Conservation (phyloP, 371 early-diverging fungal genomes). For the Mortierella sp. region DNA sequence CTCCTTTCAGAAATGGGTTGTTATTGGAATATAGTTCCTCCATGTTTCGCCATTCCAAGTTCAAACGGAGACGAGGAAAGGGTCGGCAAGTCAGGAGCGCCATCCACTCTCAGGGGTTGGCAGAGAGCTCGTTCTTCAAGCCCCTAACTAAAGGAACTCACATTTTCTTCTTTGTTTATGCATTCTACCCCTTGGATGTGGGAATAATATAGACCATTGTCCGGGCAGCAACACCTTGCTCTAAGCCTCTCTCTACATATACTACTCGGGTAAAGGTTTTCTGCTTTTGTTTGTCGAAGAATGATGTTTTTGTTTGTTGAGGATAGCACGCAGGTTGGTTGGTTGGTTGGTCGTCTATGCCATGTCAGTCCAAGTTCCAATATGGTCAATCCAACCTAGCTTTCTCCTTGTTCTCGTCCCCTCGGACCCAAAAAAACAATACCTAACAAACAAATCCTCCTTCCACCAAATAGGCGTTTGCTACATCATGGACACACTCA, state of each 20-base stretch:
- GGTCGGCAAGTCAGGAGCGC: not conserved
- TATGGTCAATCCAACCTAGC: not conserved
- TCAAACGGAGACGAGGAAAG: not conserved
- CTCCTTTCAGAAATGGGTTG: not conserved
- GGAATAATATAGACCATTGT: conserved; percentile 17
- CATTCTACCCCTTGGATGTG: not conserved
- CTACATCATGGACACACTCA: conserved; percentile 36
- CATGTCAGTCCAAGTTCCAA: not conserved
- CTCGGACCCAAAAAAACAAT: not conserved
- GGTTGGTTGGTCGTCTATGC: too few relatives aligned
- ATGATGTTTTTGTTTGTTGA: not conserved
- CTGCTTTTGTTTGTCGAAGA: not conserved
- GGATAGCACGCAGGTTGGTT: not conserved
- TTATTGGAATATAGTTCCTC: not conserved
- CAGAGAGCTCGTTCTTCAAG: not conserved
- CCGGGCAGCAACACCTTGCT: conserved; percentile 18
- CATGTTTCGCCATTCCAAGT: not conserved
- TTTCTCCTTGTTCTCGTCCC: too few relatives aligned
- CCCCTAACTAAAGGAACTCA: not conserved
- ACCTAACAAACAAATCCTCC: not conserved
- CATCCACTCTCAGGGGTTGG: not conserved
- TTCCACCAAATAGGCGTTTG: conserved; percentile 27
- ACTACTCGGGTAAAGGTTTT: conserved; percentile 22
- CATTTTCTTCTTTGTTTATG: not conserved
- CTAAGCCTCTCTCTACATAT: conserved; percentile 23